Base-by-base conservation (phyloP, 352 stramenopile genomes). In the Pythium chondricola region DNA sequence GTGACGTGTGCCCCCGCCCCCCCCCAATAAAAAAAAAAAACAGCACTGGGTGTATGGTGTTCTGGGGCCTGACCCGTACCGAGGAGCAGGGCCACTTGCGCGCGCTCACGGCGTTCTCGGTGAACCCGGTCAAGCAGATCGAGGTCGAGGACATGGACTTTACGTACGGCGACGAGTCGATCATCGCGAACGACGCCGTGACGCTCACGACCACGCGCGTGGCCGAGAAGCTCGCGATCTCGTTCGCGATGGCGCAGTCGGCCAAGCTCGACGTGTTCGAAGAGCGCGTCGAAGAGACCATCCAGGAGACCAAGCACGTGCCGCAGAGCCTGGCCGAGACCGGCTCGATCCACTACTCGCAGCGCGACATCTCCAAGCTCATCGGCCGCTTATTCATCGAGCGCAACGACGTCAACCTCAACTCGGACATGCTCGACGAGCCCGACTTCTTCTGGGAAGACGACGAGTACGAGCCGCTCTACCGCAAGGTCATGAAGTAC, bases 381-480 rank as follows among this genome's bases (percentile, higher is more conserved):
- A 96, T 96, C 48, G 88, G 88, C 20, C 74, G 85, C 33, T 69
- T 97, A 52, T 94, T 94, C 65, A 93, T 95, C 45, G 79, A 89
- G 74, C 78, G 85, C 25, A 96, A 86, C 48, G 84, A 96, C 44
- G 83, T 98, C 33, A 97, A 98, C 50, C 57, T 98, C 21, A 94
- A 97, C 52, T 96, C 83, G 32, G 90, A 97, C 44, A 96, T 98
- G 62, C 73, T 98, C 26, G 88, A 97, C 53, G 94, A 94, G 30
- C 91, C 91, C 2, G 89, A 97, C 42, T 97, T 95, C 43, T 97
- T 98, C 61, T 97, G 91, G 92, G 88, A 97, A 56, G 77, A 96
- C 36, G 85, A 97, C 56, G 67, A 93, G 51, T 96, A 93, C 53
- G 85, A 98, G 60, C 89, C 89, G 6, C 50, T 93, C 42, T 98